These are phyloP conservation scores for Telfairia occidentalis DNA, from an alignment of 331 rosid genomes.

Conservation along the genomic window DNA sequence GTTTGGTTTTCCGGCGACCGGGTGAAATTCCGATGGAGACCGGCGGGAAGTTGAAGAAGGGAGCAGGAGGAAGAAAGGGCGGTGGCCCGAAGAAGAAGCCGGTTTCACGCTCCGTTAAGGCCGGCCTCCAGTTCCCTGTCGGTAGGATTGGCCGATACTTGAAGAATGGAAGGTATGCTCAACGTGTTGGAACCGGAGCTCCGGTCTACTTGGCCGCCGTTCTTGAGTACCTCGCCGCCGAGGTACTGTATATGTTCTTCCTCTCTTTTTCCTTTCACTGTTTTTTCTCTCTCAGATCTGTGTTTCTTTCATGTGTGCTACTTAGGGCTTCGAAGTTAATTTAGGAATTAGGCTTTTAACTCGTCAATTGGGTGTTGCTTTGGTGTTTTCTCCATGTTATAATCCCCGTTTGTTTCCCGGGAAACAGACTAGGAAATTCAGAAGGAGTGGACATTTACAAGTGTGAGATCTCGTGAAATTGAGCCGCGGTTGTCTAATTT, in stretches of 20 bases:
- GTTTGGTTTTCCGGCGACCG: neutral
- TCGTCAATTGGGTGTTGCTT: neutral
- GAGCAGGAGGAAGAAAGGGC: slow-evolving; percentile 13
- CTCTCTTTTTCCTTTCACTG: neutral
- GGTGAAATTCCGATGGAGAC: neutral
- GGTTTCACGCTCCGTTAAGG: slow-evolving; percentile 13
- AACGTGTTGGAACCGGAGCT: slow-evolving; percentile 13
- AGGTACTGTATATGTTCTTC: too few relatives aligned
- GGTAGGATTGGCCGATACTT: slow-evolving; percentile 11
- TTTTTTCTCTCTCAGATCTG: neutral
- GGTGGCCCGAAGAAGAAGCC: slow-evolving; percentile 15
- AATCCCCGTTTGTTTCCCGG: neutral
- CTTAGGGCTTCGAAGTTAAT: neutral
- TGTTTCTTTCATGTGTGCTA: neutral
- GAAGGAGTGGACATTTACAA: neutral
- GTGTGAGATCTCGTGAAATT: neutral
- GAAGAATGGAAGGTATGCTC: slow-evolving; percentile 9
- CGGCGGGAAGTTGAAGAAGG: slow-evolving; percentile 12
- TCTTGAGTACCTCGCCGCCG: slow-evolving; percentile 12
- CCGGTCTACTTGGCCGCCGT: slow-evolving; percentile 13
- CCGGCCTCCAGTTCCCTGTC: slow-evolving; percentile 13
- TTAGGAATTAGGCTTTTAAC: neutral
- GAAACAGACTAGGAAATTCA: neutral
- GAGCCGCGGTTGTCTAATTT: neutral
- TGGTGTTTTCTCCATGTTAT: neutral